Base-by-base conservation (phyloP, 768 basidiomycete genomes). In the Mycena belliarum region DNA sequence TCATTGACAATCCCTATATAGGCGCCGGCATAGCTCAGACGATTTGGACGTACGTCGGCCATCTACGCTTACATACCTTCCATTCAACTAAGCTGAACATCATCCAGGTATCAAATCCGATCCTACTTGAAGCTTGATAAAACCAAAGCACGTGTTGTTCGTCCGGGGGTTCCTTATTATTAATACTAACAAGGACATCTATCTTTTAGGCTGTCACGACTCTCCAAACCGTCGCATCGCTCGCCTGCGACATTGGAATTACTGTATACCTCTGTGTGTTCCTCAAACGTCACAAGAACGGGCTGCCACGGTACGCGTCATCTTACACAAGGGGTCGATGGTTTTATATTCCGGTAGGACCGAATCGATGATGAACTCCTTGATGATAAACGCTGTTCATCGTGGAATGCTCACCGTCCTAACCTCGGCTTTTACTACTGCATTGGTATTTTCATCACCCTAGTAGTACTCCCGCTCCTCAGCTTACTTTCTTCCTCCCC, bases 381-480 rank as follows among this genome's bases (percentile, higher is more conserved):
- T 63, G 9, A 63, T 63, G 46, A 47, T 59, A 2, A 59, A 63
- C 26, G 54, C 61, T 0, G 37, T 63, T 8, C 50, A 59, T 33
- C 61, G 61, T 14, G 61, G 61, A 6, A 45, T 56, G 54, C 46
- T 63, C 32, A 63, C 61, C 6, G 46, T 57, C 2, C 8, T 56
- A 5, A 47, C 50, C 4, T 59, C 61, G 3, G 45, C 35, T 6
- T 6, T 42, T 6, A 63, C 61, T 1, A 63, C 56, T 49, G 33
- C 41, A 12, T 15, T 63, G 32, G 61, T 63, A 24, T n/a, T n/a
- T n/a, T n/a, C 8, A 52, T 26, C 11, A 21, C 10, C 29, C 11
- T 18, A 10, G 11, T 35, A 32, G n/a, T 2, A 38, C 18, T 37
- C 24, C 6, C 6, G 3, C 24, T 20, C 21, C 28, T 29, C 8